A percentile compares a stretch with the other conserved stretches of the same genome.
Evolutionary conservation across 2,329 filamentous ascomycete species (phyloP).

Genomic region (Apiospora hydei): DNA sequence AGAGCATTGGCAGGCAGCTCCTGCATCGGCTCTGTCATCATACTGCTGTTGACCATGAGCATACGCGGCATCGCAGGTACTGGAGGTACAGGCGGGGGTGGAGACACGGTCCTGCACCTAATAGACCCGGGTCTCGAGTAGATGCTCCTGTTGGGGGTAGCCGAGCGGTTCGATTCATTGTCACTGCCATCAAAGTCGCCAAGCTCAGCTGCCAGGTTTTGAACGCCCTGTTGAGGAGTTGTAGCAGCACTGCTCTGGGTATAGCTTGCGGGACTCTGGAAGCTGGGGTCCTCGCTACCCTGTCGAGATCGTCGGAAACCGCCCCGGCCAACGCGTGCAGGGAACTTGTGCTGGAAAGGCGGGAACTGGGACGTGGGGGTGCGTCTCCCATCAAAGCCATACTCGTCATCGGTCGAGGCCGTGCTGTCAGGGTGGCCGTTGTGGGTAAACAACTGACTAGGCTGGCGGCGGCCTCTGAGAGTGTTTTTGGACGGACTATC

Average conservation of each 20-base stretch:
- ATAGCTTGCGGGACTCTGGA: conserved; percentile 64
- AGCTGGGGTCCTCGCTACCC: conserved; percentile 63
- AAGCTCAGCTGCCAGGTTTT: conserved; percentile 91
- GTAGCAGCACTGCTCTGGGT: conserved; percentile 55
- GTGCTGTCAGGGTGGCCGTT: conserved; percentile 13
- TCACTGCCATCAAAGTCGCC: conserved; percentile 80
- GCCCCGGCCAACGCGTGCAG: conserved; percentile 73
- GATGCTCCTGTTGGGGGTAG: conserved; percentile 61
- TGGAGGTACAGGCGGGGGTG: conserved; percentile 47
- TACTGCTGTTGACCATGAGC: conserved; percentile 65
- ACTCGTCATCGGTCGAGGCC: conserved; percentile 19
- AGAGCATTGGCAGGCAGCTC: conserved; percentile 31
- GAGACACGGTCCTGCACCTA: conserved; percentile 50
- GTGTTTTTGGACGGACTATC: conserved; percentile 63
- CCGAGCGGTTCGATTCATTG: conserved; percentile 67
- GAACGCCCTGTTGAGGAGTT: conserved; percentile 61
- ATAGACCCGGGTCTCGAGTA: conserved; percentile 58
- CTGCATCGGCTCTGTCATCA: conserved; percentile 65
- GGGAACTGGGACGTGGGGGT: conserved; percentile 67
- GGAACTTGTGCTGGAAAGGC: conserved; percentile 71
- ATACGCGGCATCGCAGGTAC: conserved; percentile 57
- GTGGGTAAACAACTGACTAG: conserved; percentile 29
- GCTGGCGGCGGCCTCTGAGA: conserved; percentile 32
- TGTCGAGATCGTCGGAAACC: conserved; percentile 67
- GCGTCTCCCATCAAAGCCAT: conserved; percentile 75